phyloP scores from a whole-genome alignment of 192 early-diverging fungal species.

The Gigaspora rosea region DNA sequence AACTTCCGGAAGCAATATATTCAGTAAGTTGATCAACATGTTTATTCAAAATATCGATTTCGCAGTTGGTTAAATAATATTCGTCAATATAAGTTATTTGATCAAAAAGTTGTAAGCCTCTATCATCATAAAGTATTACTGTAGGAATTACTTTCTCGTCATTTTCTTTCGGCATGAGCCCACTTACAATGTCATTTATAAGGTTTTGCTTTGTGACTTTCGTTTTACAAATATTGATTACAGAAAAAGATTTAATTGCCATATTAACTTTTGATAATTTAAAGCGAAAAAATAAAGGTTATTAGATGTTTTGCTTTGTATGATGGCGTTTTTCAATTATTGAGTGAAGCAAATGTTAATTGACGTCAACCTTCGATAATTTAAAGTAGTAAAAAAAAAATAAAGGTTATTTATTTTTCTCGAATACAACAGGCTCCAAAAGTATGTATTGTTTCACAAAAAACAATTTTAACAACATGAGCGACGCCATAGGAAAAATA shows the following conservation, averaged over 20 bases:
- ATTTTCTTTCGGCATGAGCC: conserved; percentile 33
- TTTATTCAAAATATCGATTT: conserved; percentile 77
- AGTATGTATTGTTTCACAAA: no score
- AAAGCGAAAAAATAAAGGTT: no score
- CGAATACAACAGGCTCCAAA: no score
- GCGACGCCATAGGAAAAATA: no score
- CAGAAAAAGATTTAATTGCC: not conserved
- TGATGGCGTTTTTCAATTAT: no score
- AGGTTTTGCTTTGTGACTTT: conserved; percentile 24
- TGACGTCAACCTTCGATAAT: no score
- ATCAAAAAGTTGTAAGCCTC: conserved; percentile 87
- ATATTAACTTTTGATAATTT: not conserved
- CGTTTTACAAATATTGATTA: conserved; percentile 5
- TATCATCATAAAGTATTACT: conserved; percentile 82
- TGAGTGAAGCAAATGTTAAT: no score
- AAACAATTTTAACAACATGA: no score
- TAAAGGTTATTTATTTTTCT: no score
- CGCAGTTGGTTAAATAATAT: conserved; percentile 87
- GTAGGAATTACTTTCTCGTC: conserved; percentile 71
- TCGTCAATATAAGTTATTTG: conserved; percentile 83
- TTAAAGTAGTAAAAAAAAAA: no score
- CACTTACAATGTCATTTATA: conserved; percentile 35
- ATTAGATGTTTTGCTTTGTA: no score
- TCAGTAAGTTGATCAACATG: conserved; percentile 62
- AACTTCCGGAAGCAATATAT: conserved; percentile 65